Percentiles rank a stretch among this genome's conserved stretches.
These are phyloP conservation scores for Lactarius quietus DNA, from an alignment of 768 basidiomycete species.

Conservation along the genomic window DNA sequence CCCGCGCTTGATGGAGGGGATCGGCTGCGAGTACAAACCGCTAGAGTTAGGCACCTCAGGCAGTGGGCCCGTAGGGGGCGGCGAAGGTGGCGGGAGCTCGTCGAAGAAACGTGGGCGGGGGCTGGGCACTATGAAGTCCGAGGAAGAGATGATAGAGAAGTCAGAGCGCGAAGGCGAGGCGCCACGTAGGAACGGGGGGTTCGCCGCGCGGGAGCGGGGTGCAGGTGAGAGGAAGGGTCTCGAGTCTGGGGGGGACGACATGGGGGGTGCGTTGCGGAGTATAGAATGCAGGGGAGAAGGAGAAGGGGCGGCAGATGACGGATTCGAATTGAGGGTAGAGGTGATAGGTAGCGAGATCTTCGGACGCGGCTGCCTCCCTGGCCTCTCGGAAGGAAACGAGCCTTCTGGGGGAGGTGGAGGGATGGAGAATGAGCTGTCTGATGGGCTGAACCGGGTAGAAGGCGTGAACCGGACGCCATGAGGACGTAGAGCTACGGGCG, in stretches of 20 bases:
- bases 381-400: not conserved
- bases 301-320: not conserved
- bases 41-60: constrained; percentile 13
- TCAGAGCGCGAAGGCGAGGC: constrained; percentile 18
- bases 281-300: constrained; percentile 1
- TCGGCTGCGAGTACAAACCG: constrained; percentile 20
- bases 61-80: constrained; percentile 24
- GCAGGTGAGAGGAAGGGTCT: constrained; percentile 9
- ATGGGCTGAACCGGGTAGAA: constrained; percentile 15
- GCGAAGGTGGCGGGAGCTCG: constrained; percentile 27
- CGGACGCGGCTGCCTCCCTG: constrained; percentile 7
- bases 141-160: constrained; percentile 19
- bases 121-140: constrained; percentile 24
- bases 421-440: constrained; percentile 1
- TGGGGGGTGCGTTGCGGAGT: not conserved
- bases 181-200: constrained; percentile 3
- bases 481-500: not conserved
- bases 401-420: not conserved
- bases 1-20: constrained; percentile 37
- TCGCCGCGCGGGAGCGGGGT: not conserved
- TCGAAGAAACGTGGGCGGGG: constrained; percentile 19
- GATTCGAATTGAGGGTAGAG: not conserved
- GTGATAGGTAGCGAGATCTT: constrained; percentile 2
- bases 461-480: constrained; percentile 21
- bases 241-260: not conserved